These are phyloP conservation scores for Trametes sanguinea DNA, from an alignment of 768 basidiomycete genomes.

Conservation along the genomic window DNA sequence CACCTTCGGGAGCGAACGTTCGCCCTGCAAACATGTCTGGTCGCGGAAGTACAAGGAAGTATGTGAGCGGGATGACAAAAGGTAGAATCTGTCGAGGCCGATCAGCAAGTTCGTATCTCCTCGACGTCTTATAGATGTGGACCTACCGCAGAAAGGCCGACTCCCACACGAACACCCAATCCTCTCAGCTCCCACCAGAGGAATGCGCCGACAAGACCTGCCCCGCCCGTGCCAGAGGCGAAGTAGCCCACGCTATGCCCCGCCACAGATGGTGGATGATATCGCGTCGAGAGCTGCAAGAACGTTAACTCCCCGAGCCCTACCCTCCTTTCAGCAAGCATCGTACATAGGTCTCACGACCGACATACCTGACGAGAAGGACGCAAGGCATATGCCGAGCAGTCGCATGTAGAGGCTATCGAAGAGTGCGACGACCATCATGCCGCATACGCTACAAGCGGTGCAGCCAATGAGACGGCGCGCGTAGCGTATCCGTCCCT, in stretches of 20 bases:
- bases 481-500: slow-evolving; percentile 81
- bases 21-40: slow-evolving; percentile 51
- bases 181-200: slow-evolving; percentile 93
- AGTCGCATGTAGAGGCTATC: slow-evolving; percentile 67
- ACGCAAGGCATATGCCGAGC: slow-evolving; percentile 79
- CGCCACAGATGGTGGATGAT: slow-evolving; percentile 64
- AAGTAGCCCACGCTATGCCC: slow-evolving; percentile 91
- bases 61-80: slow-evolving; percentile 73
- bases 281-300: slow-evolving; percentile 88
- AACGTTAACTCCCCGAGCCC: slow-evolving; percentile 95
- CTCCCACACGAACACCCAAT: slow-evolving; percentile 79
- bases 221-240: slow-evolving; percentile 91
- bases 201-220: slow-evolving; percentile 89
- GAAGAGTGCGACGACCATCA: slow-evolving; percentile 84
- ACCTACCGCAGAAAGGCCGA: slow-evolving; percentile 80
- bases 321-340: slow-evolving; percentile 30
- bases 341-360: neutral
- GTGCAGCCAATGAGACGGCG: slow-evolving; percentile 77
- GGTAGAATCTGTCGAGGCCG: slow-evolving; percentile 65
- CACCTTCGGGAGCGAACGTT: slow-evolving; percentile 38
- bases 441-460: slow-evolving; percentile 73
- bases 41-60: slow-evolving; percentile 75
- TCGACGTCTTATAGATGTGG: neutral
- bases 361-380: slow-evolving; percentile 76
- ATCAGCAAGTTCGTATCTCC: neutral